Base-by-base conservation (phyloP, 768 basidiomycete species). In the Lentinula aciculospora region DNA sequence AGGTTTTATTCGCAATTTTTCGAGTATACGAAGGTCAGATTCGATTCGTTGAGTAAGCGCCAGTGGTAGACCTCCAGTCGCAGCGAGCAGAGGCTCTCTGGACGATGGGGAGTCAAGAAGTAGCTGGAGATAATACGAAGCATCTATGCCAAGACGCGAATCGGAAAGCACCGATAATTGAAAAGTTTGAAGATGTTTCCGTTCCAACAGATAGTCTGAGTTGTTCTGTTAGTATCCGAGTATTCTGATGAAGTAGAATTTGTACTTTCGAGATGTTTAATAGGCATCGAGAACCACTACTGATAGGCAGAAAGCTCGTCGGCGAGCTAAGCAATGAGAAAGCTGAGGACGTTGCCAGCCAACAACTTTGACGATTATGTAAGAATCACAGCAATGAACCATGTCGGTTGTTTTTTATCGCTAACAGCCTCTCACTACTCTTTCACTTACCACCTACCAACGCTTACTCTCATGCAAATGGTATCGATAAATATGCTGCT, bases 61-160 rank as follows among this genome's bases (percentile, higher is more conserved):
- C 58, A 98, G 81, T 1, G 96, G 97, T 17, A 95, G 82, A 37
- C 97, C 97, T 19, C 97, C 97, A 1, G 95, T 96, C 0, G 96
- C 94, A 0, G 95, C 91, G 12, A 98, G 83, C 32, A 98, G 82
- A 13, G 94, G 89, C 76, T 99, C 97, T 32, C 90, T 83, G 17
- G 92, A 84, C 1, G 84, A 77, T 0, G 89, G 82, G 59, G 76
- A 83, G 56, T 92, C 89, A 15, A 86, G 86, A 62, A 98, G 79
- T 45, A 81, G 77, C 54, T 86, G 80, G 39, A 99, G 78, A 73
- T 98, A 99, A 71, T 88, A 86, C 2, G 89, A 86, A 3, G 94
- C 94, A 80, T 99, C 96, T 68, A 99, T 97, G 31, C 97, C 97
- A 27, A 99, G 87, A 45, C 97, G 89, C 53, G 94, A 92, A 67